Evolutionary conservation across 176 grass and related monocot species (phyloP), one percentile per base, ranked within the genome.

Genomic region (Avena sativa): DNA sequence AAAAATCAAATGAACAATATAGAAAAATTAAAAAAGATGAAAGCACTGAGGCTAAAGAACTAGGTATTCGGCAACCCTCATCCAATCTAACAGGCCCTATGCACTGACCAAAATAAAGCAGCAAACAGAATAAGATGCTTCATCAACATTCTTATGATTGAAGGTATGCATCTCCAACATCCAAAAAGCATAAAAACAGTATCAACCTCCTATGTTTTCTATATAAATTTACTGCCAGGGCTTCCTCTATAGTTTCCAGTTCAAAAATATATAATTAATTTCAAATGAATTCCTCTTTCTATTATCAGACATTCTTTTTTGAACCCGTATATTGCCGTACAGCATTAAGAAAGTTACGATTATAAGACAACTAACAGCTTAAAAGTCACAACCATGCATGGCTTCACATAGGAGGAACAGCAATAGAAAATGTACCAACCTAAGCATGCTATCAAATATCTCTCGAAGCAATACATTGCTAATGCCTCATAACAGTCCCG

Each of bases 391-490:
- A 73, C 36, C 15, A 1, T 73, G 32, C 57, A 71, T 53, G 38
- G 48, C 17, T 53, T 71, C 20, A 70, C 21, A 55, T 72, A 68
- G 68, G 26, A 67, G 77, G 34, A 81, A 59, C 32, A 20, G 30
- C 12, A 88, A 51, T 25, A 26, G 49, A 71, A 34, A 14, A 82
- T 81, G 60, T 50, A 89, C 90, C 32, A 87, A 98, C 97, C 97
- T 88, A 98, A 96, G 70, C 97, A 98, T 51, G 97, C 97, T 90
- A 98, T 98, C 87, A 98, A 87, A 87, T 98, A 98, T 90, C 97
- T 92, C 89, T 96, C 92, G 61, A 98, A 96, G 81, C 97, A 98
- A 93, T 94, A 98, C 97, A 98, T 96, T 44, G 97, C 94, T 52
- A 98, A 98, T 57, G 97, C 97, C 87, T 98, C 94, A 9, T 98